Evolutionary conservation across 2,329 filamentous ascomycete species (phyloP), one percentile per base, ranked within the genome.

Genomic region (Sporothrix mexicana): DNA sequence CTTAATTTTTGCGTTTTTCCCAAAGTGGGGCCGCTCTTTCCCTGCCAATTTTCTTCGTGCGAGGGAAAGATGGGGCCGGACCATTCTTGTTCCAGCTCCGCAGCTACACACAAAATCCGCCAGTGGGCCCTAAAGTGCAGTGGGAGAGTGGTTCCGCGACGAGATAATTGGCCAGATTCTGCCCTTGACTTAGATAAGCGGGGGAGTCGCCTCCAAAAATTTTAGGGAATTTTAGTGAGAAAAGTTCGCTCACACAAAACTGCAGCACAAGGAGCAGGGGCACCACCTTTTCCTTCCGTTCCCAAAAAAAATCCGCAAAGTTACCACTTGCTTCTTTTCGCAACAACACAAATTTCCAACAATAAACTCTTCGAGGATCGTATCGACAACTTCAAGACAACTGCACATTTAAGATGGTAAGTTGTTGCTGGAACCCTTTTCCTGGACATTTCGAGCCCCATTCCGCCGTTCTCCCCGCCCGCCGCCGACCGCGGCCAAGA

Each of bases 281-380:
- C 72, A 61, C 72, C 68, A 67, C 47, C 57, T 30, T 70, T 71
- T 73, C 70, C 53, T 59, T 69, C 59, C 53, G 36, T 36, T 20
- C 3, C 43, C 12, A 55, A 69, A 69, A 66, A 55, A 61, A 43
- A 73, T 70, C 62, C 51, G 51, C 72, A 71, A 49, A 36, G 55
- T 66, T 59, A 25, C 61, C 25, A 72, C 36, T n/a, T 41, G 51
- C 71, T 64, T 66, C 72, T 71, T 64, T 62, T 49, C 57, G 15
- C 71, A 41, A 67, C 71, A 72, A 49, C 41, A 47, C 57, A 68
- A 66, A 64, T 15, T 68, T 72, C 61, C 76, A 78, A 78, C 76
- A 74, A 78, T 77, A 79, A 75, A 79, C 87, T 89, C 88, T 90
- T 90, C 88, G 88, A 90, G 88, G 88, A 90, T 90, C 87, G 87